A percentile compares a stretch with the other conserved stretches of the same genome.
These are phyloP conservation scores for Cyberlindnera japonica DNA, from an alignment of 805 yeast species.

Conservation along the genomic window DNA sequence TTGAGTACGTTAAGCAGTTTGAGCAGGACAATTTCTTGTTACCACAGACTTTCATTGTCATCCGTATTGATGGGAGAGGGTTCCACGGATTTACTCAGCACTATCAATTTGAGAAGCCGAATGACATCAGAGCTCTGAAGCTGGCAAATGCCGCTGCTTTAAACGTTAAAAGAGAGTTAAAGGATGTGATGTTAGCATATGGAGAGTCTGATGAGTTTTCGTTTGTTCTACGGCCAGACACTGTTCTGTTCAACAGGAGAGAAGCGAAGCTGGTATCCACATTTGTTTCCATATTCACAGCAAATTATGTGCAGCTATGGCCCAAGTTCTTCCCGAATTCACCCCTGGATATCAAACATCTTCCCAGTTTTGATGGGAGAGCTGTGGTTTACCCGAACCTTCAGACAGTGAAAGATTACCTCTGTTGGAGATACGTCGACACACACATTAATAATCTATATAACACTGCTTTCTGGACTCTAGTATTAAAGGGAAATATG, in stretches of 20 bases:
- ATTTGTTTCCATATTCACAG: slow-evolving; percentile 77
- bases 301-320: slow-evolving; percentile 74
- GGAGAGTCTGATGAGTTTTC: slow-evolving; percentile 97
- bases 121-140: slow-evolving; percentile 69
- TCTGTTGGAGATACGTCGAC: slow-evolving; percentile 94
- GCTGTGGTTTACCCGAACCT: slow-evolving; percentile 80
- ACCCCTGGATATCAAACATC: slow-evolving; percentile 44
- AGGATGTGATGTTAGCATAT: slow-evolving; percentile 77
- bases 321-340: slow-evolving; percentile 43
- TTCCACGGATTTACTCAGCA: slow-evolving; percentile 78
- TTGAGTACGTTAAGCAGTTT: slow-evolving; percentile 80
- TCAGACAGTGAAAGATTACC: slow-evolving; percentile 65
- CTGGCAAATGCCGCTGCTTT: slow-evolving; percentile 82
- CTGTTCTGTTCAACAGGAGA: slow-evolving; percentile 77
- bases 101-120: slow-evolving; percentile 83
- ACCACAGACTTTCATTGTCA: slow-evolving; percentile 77
- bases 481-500: slow-evolving; percentile 66
- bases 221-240: slow-evolving; percentile 61
- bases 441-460: slow-evolving; percentile 93
- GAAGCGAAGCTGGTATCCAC: slow-evolving; percentile 76
- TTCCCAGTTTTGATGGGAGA: slow-evolving; percentile 90
- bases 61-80: slow-evolving; percentile 90
- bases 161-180: slow-evolving; percentile 56
- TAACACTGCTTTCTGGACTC: slow-evolving; percentile 89
- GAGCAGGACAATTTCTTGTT: slow-evolving; percentile 71